phyloP scores from a whole-genome alignment of 306 rosid genomes.

The Castanopsis chinensis region DNA sequence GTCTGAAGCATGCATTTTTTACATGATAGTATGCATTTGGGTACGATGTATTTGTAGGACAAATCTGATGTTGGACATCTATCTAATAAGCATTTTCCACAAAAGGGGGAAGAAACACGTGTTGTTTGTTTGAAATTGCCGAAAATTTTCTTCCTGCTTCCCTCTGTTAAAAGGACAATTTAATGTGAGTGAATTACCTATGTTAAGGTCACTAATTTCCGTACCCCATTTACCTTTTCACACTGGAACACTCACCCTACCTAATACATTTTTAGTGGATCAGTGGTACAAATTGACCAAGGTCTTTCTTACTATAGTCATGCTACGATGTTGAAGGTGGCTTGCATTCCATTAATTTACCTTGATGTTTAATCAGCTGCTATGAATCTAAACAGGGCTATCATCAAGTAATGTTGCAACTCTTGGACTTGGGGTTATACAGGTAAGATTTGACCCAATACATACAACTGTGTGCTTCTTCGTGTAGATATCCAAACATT shows the following conservation, averaged over 20 bases:
- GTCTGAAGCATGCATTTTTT: background rate
- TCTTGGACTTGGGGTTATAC: conserved; percentile 70
- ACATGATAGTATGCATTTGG: conserved; percentile 8
- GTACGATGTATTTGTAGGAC: conserved; percentile 4
- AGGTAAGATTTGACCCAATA: conserved; percentile 38
- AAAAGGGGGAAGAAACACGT: background rate
- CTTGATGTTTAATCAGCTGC: conserved; percentile 11
- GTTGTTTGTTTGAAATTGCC: background rate
- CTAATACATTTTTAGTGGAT: conserved; percentile 5
- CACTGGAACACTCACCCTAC: background rate
- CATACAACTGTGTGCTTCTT: background rate
- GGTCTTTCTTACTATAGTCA: background rate
- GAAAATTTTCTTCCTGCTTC: background rate
- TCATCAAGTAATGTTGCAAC: conserved; percentile 63
- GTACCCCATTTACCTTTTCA: background rate
- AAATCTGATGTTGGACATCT: background rate
- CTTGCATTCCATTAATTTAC: conserved; percentile 23
- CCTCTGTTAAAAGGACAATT: background rate
- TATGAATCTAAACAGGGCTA: conserved; percentile 48
- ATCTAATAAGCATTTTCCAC: background rate
- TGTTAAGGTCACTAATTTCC: background rate
- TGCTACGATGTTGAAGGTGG: conserved; percentile 10
- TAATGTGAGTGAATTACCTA: background rate
- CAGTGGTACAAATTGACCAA: conserved; percentile 14
- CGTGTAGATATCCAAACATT: background rate